These are phyloP conservation scores for Plasmodium falciparum DNA, from an alignment of 169 alveolate species.

Conservation along the genomic window DNA sequence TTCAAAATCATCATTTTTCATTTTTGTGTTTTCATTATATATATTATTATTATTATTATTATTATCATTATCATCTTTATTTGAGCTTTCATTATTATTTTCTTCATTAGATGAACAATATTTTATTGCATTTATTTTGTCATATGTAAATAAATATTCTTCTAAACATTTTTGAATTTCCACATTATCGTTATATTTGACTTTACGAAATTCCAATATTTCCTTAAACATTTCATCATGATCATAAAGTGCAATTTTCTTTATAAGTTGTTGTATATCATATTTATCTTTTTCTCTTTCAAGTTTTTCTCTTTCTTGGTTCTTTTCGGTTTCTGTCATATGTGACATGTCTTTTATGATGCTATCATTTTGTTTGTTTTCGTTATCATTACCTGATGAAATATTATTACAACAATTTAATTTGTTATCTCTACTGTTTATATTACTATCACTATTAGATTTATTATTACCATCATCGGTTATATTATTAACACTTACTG, in stretches of 20 bases:
- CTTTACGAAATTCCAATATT: constrained; percentile 41
- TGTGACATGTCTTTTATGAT: not conserved
- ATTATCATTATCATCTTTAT: not conserved
- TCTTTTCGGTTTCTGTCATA: not conserved
- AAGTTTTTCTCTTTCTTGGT: constrained; percentile 1
- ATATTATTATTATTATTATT: too few relatives aligned
- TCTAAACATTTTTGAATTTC: constrained; percentile 65
- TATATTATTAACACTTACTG: not conserved
- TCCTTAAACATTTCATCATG: constrained; percentile 75
- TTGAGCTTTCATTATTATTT: not conserved
- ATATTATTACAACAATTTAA: not conserved
- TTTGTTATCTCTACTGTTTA: not conserved
- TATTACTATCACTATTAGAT: not conserved
- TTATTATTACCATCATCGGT: not conserved
- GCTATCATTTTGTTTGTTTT: constrained; percentile 1
- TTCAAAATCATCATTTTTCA: constrained; percentile 16
- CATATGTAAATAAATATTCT: constrained; percentile 67
- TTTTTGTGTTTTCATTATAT: not conserved
- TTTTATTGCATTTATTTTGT: constrained; percentile 27
- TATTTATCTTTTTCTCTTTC: constrained; percentile 35
- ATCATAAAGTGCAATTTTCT: constrained; percentile 48
- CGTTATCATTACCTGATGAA: not conserved
- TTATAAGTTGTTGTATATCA: constrained; percentile 34
- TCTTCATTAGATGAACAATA: constrained; percentile 1
- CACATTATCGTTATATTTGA: constrained; percentile 52